phyloP scores from a whole-genome alignment of 306 rosid species.

The Prunus dulcis region DNA sequence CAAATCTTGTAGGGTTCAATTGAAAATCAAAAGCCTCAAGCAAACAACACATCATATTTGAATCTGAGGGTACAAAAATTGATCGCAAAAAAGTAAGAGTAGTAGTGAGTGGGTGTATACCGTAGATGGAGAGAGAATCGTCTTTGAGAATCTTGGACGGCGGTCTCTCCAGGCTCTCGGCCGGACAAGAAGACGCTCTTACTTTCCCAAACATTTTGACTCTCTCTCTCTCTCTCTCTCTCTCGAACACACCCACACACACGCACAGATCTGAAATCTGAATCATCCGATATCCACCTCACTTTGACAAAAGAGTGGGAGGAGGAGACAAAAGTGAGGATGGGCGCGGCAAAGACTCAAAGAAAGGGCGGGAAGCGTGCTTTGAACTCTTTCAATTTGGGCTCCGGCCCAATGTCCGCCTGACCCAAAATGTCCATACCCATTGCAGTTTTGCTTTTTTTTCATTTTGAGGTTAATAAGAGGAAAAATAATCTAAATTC shows the following conservation, averaged over 20 bases:
- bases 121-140: constrained; percentile 76
- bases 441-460: not conserved
- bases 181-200: constrained; percentile 59
- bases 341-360: constrained; percentile 28
- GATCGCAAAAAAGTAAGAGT: not conserved
- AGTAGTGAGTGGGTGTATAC: constrained; percentile 25
- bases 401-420: not conserved
- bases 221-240: not conserved
- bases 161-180: constrained; percentile 60
- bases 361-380: constrained; percentile 54
- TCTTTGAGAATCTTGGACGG: constrained; percentile 73
- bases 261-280: not conserved
- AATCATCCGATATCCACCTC: not conserved
- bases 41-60: too few relatives aligned
- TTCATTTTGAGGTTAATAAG: not conserved
- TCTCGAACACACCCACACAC: too few relatives aligned
- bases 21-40: too few relatives aligned
- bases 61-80: too few relatives aligned
- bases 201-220: constrained; percentile 69
- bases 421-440: not conserved
- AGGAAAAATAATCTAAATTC: too few relatives aligned
- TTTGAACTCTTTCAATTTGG: constrained; percentile 7
- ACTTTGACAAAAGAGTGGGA: not conserved
- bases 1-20: not conserved
- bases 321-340: not conserved